These are phyloP conservation scores for Pyrrhoderma noxium DNA, from an alignment of 1,284 basidiomycete genomes.

Conservation along the genomic window DNA sequence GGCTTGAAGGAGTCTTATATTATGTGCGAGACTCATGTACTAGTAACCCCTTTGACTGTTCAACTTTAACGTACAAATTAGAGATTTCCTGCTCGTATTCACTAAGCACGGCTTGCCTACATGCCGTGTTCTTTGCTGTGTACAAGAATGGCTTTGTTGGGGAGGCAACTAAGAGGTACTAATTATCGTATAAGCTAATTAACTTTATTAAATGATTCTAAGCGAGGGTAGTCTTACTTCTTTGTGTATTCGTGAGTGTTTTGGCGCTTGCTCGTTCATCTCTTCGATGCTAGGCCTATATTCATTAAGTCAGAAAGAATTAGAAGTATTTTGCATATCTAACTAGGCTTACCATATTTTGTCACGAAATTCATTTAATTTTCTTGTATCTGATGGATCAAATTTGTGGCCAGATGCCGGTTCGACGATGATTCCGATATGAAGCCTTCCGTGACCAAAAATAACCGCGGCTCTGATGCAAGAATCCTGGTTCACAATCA, in stretches of 20 bases:
- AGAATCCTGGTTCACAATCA: slow-evolving; percentile 31
- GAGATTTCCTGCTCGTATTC: slow-evolving; percentile 30
- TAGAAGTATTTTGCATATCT: not conserved
- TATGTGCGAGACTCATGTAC: too few species aligned
- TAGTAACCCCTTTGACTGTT: too few species aligned
- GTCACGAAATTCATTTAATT: slow-evolving; percentile 6
- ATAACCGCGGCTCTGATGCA: slow-evolving; percentile 29
- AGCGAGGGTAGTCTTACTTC: slow-evolving; percentile 14
- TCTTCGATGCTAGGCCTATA: slow-evolving; percentile 23
- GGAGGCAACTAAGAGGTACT: slow-evolving; percentile 11
- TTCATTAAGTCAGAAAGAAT: not conserved
- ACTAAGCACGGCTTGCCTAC: slow-evolving; percentile 25
- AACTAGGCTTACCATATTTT: slow-evolving; percentile 7
- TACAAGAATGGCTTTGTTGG: slow-evolving; percentile 21
- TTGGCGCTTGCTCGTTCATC: slow-evolving; percentile 25
- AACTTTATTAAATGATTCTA: not conserved
- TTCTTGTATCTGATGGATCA: not conserved
- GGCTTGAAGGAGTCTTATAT: too few species aligned
- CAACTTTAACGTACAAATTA: slow-evolving; percentile 22
- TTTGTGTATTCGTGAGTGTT: slow-evolving; percentile 26
- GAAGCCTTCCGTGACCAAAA: slow-evolving; percentile 37
- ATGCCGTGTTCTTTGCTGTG: slow-evolving; percentile 30
- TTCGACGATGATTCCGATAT: slow-evolving; percentile 37
- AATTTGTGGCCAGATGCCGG: slow-evolving; percentile 22
- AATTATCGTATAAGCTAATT: too few species aligned